Evolutionary conservation across 345 rosid genomes (phyloP).

Genomic region (Euclidium syriacum): DNA sequence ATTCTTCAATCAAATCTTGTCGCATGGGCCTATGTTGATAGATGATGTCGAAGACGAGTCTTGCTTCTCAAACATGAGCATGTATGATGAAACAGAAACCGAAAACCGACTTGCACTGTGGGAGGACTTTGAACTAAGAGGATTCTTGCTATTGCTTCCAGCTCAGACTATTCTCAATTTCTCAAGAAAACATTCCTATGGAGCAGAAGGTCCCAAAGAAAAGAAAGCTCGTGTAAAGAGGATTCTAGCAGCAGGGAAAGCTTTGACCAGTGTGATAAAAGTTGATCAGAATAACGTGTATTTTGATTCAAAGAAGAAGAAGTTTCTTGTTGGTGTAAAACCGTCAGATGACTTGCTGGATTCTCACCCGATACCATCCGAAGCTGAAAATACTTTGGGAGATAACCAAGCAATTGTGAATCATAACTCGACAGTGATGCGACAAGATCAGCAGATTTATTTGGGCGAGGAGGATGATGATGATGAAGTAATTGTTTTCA

Average conservation of each 20-base stretch:
- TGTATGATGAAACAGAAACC: conserved; percentile 87
- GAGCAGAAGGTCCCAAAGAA: conserved; percentile 61
- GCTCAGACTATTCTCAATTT: conserved; percentile 86
- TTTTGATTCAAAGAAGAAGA: conserved; percentile 69
- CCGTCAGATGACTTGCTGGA: conserved; percentile 37
- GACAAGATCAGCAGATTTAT: conserved; percentile 34
- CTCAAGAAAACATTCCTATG: conserved; percentile 64
- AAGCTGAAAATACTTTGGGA: conserved; percentile 28
- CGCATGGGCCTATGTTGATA: conserved; percentile 39
- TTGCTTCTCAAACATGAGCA: conserved; percentile 84
- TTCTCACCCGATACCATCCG: conserved; percentile 25
- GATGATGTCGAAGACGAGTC: conserved; percentile 74
- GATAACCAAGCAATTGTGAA: conserved; percentile 34
- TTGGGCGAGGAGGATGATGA: conserved; percentile 69
- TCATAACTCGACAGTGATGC: conserved; percentile 26
- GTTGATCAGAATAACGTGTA: conserved; percentile 52
- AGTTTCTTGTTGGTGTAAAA: conserved; percentile 66
- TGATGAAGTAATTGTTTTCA: conserved; percentile 93
- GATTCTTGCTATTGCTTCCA: conserved; percentile 80
- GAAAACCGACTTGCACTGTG: conserved; percentile 82
- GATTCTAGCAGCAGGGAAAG: conserved; percentile 84
- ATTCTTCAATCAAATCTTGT: conserved; percentile 64
- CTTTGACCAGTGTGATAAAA: conserved; percentile 50
- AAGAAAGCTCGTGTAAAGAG: conserved; percentile 63
- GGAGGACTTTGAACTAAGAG: conserved; percentile 94